Base-by-base conservation (phyloP, 768 basidiomycete genomes). In the Lactifluus subvellereus region DNA sequence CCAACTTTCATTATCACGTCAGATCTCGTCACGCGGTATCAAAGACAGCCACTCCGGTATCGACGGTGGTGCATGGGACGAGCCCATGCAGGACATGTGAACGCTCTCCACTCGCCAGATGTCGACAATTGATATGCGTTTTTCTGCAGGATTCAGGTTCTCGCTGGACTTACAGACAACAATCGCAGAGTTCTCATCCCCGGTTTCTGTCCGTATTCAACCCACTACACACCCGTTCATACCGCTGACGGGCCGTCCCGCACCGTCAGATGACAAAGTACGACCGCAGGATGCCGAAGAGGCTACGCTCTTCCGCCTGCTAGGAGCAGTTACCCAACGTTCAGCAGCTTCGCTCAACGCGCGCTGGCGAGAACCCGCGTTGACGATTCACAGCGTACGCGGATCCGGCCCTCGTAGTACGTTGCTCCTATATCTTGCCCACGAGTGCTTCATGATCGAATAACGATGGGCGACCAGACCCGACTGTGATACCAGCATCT, bases 31-130 rank as follows among this genome's bases (percentile, higher is more conserved):
- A 65, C 74, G 80, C 33, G 78, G 82, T 13, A 88, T 89, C 0
- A 60, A 56, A 30, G 96, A 98, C 72, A 78, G 91, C 48, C 97
- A 99, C 73, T 94, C 93, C 16, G 97, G 97, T 65, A 82, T 98
- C 9, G 93, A 97, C 69, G 97, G 97, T 37, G 97, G 97, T 16
- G 89, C 84, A 1, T 81, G 86, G 2, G 77, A 77, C 3, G 97
- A 99, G 74, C 95, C 97, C 0, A 93, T 98, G 89, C 77, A 86
- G 54, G 97, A 98, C 69, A 92, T 98, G 90, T 91, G 48, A 69
- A 60, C 82, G 70, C 32, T 30, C 47, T 40, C 7, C 10, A 47
- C 14, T 16, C 11, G 14, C 43, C 33, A 53, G 13, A 49, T 60
- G 30, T 33, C 33, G 10, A 51, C 13, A 20, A 33, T 1, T 9